Evolutionary conservation across 441 rosid genomes (phyloP).

Genomic region (Adansonia gregorii): DNA sequence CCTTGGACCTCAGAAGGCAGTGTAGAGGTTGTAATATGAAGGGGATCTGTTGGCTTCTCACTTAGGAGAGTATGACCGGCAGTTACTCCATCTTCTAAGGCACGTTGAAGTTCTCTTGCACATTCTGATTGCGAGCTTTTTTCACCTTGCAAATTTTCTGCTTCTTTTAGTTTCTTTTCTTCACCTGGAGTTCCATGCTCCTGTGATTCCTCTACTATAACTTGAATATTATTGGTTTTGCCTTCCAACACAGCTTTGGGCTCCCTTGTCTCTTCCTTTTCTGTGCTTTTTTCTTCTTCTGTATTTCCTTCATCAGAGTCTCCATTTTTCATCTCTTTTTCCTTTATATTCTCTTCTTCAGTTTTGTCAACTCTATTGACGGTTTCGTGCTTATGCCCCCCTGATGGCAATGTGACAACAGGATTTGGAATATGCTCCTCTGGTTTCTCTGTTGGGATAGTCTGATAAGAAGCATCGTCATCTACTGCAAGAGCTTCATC

Average conservation of each 20-base stretch:
- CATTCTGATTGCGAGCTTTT: slow-evolving; percentile 5
- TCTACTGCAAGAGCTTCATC: slow-evolving; percentile 23
- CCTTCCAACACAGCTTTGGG: slow-evolving; percentile 26
- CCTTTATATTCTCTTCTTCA: neutral
- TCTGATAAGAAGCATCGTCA: slow-evolving; percentile 20
- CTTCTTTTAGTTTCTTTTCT: slow-evolving; percentile 36
- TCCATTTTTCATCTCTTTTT: slow-evolving; percentile 8
- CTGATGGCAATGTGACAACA: neutral
- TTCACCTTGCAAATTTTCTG: slow-evolving; percentile 5
- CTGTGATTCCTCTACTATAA: slow-evolving; percentile 10
- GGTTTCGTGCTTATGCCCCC: slow-evolving; percentile 6
- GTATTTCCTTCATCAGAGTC: slow-evolving; percentile 14
- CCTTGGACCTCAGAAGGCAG: slow-evolving; percentile 31
- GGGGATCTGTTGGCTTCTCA: slow-evolving; percentile 21
- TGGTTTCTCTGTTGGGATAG: slow-evolving; percentile 18
- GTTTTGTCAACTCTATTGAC: neutral
- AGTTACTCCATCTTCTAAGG: neutral
- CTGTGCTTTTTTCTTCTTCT: slow-evolving; percentile 1
- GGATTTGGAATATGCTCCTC: slow-evolving; percentile 17
- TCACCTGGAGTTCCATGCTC: neutral
- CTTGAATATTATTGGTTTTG: slow-evolving; percentile 22
- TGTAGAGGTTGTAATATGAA: slow-evolving; percentile 28
- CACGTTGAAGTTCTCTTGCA: slow-evolving; percentile 20
- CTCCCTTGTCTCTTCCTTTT: neutral
- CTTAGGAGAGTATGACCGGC: neutral